Conservation (phyloP, 1,284 basidiomycete species). For the Gymnopus androsaceus region DNA sequence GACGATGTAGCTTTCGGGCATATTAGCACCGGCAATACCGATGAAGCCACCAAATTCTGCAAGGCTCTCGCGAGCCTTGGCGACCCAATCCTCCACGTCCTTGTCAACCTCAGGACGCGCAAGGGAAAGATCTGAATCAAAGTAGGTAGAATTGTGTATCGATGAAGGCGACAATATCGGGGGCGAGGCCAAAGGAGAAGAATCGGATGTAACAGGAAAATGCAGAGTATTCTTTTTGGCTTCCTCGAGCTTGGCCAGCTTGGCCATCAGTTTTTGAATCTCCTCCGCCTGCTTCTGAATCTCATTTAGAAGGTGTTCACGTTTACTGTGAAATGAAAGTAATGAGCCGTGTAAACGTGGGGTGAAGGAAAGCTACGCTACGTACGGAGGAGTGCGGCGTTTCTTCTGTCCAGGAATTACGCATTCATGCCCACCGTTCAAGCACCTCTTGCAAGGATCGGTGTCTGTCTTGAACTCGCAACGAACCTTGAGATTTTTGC, state of each 20-base stretch:
- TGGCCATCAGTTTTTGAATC: conserved; percentile 66
- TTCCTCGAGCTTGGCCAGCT: conserved; percentile 60
- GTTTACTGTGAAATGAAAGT: conserved; percentile 50
- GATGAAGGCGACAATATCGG: conserved; percentile 38
- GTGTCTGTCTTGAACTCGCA: conserved; percentile 70
- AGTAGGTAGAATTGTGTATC: conserved; percentile 30
- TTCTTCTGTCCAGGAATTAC: conserved; percentile 76
- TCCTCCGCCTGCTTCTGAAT: conserved; percentile 71
- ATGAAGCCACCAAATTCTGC: conserved; percentile 67
- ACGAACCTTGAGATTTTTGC: conserved; percentile 42
- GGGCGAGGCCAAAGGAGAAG: conserved; percentile 34
- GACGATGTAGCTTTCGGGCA: conserved; percentile 52
- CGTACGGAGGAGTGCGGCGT: conserved; percentile 74
- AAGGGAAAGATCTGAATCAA: conserved; percentile 23
- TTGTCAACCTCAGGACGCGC: conserved; percentile 35
- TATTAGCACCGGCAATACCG: conserved; percentile 54
- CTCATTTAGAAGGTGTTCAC: conserved; percentile 71
- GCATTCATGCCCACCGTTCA: conserved; percentile 67
- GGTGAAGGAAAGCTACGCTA: conserved; percentile 13
- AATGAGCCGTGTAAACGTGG: background rate
- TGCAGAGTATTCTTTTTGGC: conserved; percentile 21
- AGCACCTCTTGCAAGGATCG: conserved; percentile 71
- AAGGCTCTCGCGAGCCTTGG: conserved; percentile 66
- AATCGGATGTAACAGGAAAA: conserved; percentile 24
- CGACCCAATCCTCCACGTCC: conserved; percentile 70